A percentile compares a stretch with the other conserved stretches of the same genome.
phyloP scores from a whole-genome alignment of 441 rosid species.

The Pelargonium citronellum region DNA sequence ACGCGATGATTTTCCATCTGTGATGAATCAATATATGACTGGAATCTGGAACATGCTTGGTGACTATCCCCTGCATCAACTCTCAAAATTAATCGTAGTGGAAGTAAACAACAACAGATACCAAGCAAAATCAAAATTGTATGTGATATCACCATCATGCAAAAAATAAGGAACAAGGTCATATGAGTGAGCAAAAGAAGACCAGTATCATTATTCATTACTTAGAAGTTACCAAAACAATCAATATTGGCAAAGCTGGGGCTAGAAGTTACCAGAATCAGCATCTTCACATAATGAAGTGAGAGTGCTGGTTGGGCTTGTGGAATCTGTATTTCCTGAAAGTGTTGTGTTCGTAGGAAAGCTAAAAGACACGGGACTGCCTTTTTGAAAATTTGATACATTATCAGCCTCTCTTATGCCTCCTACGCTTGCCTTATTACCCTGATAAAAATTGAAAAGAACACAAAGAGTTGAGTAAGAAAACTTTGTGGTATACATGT shows the following conservation, averaged over 20 bases:
- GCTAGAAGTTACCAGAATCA: constrained; percentile 61
- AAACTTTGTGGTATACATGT: not conserved
- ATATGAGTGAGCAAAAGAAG: constrained; percentile 7
- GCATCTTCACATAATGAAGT: constrained; percentile 74
- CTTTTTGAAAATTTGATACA: constrained; percentile 30
- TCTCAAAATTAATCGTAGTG: constrained; percentile 22
- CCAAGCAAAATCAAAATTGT: not conserved
- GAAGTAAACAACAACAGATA: constrained; percentile 12
- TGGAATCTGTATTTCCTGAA: constrained; percentile 58
- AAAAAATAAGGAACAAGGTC: not conserved
- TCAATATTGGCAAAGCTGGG: constrained; percentile 14
- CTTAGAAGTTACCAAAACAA: not conserved
- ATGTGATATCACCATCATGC: not conserved
- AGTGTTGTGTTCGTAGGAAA: constrained; percentile 33
- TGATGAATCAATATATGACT: constrained; percentile 28
- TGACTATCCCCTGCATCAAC: constrained; percentile 63
- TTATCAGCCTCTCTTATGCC: constrained; percentile 43
- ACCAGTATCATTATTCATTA: not conserved
- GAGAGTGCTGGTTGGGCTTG: constrained; percentile 73
- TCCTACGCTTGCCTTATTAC: constrained; percentile 50
- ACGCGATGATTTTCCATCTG: constrained; percentile 36
- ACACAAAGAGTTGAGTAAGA: not conserved
- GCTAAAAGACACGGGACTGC: constrained; percentile 46
- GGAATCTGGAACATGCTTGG: constrained; percentile 42
- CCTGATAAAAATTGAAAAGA: constrained; percentile 33